Evolutionary conservation across 2,329 filamentous ascomycete species (phyloP).

Genomic region (Sarocladium brachiariae): DNA sequence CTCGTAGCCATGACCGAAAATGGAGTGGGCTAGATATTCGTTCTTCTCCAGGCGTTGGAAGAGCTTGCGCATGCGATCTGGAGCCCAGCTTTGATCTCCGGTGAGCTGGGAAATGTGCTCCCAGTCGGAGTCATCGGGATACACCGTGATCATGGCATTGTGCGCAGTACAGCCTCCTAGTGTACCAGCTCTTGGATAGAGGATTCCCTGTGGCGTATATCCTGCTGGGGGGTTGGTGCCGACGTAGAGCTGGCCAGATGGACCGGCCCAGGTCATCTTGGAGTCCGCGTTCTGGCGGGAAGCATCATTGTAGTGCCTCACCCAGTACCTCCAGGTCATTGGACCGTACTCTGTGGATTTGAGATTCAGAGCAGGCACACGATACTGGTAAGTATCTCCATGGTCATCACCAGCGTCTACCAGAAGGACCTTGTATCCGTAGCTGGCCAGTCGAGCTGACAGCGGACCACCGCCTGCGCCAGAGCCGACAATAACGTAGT

Average conservation of each 20-base stretch:
- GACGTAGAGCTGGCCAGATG: constrained; percentile 28
- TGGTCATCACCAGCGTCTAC: constrained; percentile 54
- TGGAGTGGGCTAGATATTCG: constrained; percentile 30
- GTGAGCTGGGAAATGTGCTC: constrained; percentile 32
- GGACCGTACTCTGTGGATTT: constrained; percentile 21
- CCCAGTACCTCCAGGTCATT: constrained; percentile 51
- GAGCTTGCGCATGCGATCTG: constrained; percentile 33
- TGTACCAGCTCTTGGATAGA: constrained; percentile 37
- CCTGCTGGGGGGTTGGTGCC: constrained; percentile 27
- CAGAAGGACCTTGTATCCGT: constrained; percentile 49
- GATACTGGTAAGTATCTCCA: constrained; percentile 24
- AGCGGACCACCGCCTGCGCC: constrained; percentile 50
- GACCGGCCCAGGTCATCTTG: constrained; percentile 34
- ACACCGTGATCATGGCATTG: constrained; percentile 32
- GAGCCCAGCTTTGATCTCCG: constrained; percentile 34
- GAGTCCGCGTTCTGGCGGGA: constrained; percentile 39
- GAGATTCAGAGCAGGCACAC: constrained; percentile 21
- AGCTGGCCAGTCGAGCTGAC: constrained; percentile 47
- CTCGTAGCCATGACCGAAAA: constrained; percentile 33
- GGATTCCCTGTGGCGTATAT: constrained; percentile 32
- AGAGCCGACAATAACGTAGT: constrained; percentile 54
- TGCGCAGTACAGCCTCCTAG: constrained; percentile 33
- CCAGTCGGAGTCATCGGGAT: constrained; percentile 35
- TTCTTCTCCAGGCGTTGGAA: constrained; percentile 36
- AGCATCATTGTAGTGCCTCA: constrained; percentile 50